Percentiles rank a stretch among this genome's conserved stretches.
Conservation (phyloP, 129 eudicot genomes). For the Pulicaria dysenterica region DNA sequence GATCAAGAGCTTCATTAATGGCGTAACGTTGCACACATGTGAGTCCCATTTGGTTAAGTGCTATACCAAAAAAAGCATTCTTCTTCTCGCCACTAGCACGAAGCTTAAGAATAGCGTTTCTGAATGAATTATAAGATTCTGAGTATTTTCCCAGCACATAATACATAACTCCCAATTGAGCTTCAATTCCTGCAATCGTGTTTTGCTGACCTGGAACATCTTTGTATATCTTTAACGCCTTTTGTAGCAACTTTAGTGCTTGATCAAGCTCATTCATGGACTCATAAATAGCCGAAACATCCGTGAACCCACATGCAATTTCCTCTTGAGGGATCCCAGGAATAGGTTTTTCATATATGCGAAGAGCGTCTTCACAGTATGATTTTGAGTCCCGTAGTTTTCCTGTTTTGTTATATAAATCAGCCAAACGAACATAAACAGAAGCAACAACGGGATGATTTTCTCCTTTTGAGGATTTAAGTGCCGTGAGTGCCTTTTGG, state of each 20-base stretch:
- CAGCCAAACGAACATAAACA: constrained; percentile 79
- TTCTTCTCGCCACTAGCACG: constrained; percentile 85
- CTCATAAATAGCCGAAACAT: constrained; percentile 81
- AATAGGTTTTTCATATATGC: constrained; percentile 64
- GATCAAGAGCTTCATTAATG: constrained; percentile 65
- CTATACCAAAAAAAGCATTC: constrained; percentile 83
- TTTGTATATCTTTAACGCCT: constrained; percentile 70
- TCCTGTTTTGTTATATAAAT: constrained; percentile 71
- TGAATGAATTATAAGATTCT: constrained; percentile 63
- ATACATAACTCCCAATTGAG: constrained; percentile 89
- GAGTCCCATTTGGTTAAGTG: constrained; percentile 90
- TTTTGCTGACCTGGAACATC: constrained; percentile 83
- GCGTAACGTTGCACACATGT: constrained; percentile 75
- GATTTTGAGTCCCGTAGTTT: constrained; percentile 72
- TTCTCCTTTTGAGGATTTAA: constrained; percentile 69
- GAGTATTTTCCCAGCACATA: constrained; percentile 63
- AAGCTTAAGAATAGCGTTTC: constrained; percentile 57
- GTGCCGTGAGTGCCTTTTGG: constrained; percentile 70
- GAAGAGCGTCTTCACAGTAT: constrained; percentile 77
- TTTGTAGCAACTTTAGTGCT: constrained; percentile 68
- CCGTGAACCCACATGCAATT: constrained; percentile 71
- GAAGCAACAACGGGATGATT: constrained; percentile 81
- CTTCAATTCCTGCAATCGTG: constrained; percentile 81
- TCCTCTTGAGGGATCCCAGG: constrained; percentile 83
- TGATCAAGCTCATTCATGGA: constrained; percentile 81